Percentiles rank a stretch among this genome's conserved stretches.
Conservation (phyloP, 2,329 filamentous ascomycete species). For the Cladosporium sp. region DNA sequence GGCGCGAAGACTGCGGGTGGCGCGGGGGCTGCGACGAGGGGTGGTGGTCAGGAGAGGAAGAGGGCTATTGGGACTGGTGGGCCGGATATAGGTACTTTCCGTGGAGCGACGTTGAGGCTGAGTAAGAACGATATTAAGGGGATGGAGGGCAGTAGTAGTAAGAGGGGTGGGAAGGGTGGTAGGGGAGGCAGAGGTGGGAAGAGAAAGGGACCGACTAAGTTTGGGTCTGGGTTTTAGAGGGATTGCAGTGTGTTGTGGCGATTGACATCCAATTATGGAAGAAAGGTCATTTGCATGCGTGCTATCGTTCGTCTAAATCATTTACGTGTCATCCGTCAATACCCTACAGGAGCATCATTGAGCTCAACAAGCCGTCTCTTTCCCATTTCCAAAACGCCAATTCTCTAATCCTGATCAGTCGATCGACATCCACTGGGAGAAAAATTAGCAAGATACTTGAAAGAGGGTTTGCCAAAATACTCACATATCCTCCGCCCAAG, state of each 20-base stretch:
- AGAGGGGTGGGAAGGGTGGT: conserved; percentile 11
- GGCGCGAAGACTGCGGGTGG: conserved; percentile 41
- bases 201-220: conserved; percentile 7
- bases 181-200: conserved; percentile 1
- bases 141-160: conserved; percentile 52
- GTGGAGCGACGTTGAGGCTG: conserved; percentile 74
- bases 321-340: conserved; percentile 1
- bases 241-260: not conserved
- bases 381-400: conserved; percentile 7
- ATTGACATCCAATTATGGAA: not conserved
- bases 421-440: conserved; percentile 13
- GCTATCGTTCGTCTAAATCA: conserved; percentile 8
- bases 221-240: conserved; percentile 11
- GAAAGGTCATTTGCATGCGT: conserved; percentile 2
- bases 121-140: conserved; percentile 73
- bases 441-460: not conserved
- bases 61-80: conserved; percentile 67
- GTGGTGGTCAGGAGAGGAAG: conserved; percentile 33
- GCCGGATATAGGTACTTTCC: conserved; percentile 77
- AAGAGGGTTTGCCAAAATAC: not conserved
- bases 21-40: conserved; percentile 12
- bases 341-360: not conserved
- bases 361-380: not conserved
- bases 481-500: conserved; percentile 17
- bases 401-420: not conserved